Evolutionary conservation across 768 basidiomycete species (phyloP).

Genomic region (Kwoniella pini): DNA sequence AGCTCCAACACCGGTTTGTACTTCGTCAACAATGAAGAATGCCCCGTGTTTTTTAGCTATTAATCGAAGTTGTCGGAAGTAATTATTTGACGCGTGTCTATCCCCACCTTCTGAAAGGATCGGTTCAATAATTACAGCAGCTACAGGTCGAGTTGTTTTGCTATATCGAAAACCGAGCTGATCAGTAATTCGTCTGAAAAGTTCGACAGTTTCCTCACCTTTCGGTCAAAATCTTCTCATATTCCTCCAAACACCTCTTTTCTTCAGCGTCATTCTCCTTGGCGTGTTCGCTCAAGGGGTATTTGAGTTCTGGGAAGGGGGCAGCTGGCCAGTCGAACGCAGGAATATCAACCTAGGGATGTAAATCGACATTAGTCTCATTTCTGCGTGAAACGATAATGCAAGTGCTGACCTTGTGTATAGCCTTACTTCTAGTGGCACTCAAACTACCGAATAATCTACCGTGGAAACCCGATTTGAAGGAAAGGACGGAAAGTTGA

Average conservation of each 20-base stretch:
- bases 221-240: constrained; percentile 47
- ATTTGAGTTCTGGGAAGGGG: constrained; percentile 56
- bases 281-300: constrained; percentile 55
- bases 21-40: constrained; percentile 57
- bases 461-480: constrained; percentile 57
- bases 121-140: constrained; percentile 58
- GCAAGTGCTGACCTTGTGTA: constrained; percentile 56
- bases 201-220: too few relatives aligned
- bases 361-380: too few relatives aligned
- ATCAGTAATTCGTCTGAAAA: too few relatives aligned
- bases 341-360: constrained; percentile 56
- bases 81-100: constrained; percentile 56
- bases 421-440: constrained; percentile 56
- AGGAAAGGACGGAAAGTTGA: constrained; percentile 54
- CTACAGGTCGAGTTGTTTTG: constrained; percentile 53
- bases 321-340: constrained; percentile 58
- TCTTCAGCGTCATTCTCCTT: constrained; percentile 55
- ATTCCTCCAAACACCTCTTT: constrained; percentile 47
- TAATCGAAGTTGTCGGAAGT: constrained; percentile 54
- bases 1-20: constrained; percentile 58
- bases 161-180: too few relatives aligned
- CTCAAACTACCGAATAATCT: constrained; percentile 56
- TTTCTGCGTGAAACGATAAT: too few relatives aligned
- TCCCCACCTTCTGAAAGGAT: constrained; percentile 58
- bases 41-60: constrained; percentile 56